phyloP scores from a whole-genome alignment of 495 filamentous ascomycete species.

The Penicillium subrubescens region DNA sequence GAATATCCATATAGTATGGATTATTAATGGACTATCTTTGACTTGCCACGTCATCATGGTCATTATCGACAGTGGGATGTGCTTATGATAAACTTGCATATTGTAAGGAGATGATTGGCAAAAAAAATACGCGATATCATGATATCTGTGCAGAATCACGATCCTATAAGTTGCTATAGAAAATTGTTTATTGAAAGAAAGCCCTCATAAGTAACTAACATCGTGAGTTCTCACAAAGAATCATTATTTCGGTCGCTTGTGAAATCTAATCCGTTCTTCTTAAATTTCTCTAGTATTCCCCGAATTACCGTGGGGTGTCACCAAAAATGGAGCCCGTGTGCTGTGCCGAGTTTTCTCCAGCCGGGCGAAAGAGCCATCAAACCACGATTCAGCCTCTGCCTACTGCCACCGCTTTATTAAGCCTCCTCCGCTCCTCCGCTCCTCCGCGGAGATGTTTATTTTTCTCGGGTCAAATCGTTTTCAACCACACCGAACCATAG shows the following conservation, averaged over 20 bases:
- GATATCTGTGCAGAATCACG: no score
- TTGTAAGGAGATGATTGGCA: no score
- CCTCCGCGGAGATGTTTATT: conserved; percentile 29
- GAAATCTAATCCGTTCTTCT: background rate
- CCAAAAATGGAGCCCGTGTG: background rate
- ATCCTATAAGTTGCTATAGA: no score
- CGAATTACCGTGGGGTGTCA: background rate
- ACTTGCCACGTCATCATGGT: background rate
- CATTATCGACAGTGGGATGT: background rate
- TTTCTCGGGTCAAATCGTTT: conserved; percentile 10
- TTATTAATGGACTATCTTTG: background rate
- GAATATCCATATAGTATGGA: background rate
- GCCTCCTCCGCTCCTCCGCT: conserved; percentile 26
- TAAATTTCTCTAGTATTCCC: background rate
- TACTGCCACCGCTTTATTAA: background rate
- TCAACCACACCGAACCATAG: background rate
- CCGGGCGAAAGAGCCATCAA: conserved; percentile 8
- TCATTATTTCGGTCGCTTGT: background rate
- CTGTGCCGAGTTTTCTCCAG: conserved; percentile 17
- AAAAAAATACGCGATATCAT: no score
- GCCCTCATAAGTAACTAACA: background rate
- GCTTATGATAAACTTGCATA: no score
- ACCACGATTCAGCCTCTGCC: background rate
- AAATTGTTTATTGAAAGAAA: background rate
- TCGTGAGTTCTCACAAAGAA: background rate